A percentile compares a stretch with the other conserved stretches of the same genome.
Evolutionary conservation across 441 rosid genomes (phyloP).

Genomic region (Adansonia rubrostipa): DNA sequence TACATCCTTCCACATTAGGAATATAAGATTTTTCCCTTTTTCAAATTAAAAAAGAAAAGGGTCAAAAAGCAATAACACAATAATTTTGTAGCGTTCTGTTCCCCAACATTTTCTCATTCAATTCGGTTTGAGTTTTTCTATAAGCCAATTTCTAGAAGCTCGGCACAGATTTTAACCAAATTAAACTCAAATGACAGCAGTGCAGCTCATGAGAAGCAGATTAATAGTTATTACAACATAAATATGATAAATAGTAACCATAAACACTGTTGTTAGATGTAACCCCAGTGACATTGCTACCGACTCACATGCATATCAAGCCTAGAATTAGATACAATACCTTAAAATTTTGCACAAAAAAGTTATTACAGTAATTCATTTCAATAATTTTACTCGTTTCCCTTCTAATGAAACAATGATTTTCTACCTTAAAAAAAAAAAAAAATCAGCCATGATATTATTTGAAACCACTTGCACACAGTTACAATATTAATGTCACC

Average conservation of each 20-base stretch:
- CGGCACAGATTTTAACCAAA: neutral
- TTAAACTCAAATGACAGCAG: neutral
- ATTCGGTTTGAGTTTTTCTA: neutral
- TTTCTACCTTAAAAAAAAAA: neutral
- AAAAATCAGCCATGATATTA: neutral
- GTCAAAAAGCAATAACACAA: constrained; percentile 1
- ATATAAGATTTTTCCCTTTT: neutral
- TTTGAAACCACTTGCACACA: constrained; percentile 11
- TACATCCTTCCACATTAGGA: neutral
- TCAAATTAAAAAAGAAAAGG: neutral
- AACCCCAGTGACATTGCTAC: neutral
- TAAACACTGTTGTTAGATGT: constrained; percentile 10
- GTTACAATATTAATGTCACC: neutral
- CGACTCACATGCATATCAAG: neutral
- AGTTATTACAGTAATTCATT: constrained; percentile 14
- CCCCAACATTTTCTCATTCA: constrained; percentile 9
- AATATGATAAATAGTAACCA: neutral
- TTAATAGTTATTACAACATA: neutral
- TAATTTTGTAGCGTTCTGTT: neutral
- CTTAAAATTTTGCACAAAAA: constrained; percentile 10
- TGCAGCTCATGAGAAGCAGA: neutral
- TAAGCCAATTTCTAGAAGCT: neutral
- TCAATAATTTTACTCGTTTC: neutral
- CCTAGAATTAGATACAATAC: neutral
- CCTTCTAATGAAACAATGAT: neutral